Base-by-base conservation (phyloP, 345 rosid species). In the Xanthoceras sorbifolium region DNA sequence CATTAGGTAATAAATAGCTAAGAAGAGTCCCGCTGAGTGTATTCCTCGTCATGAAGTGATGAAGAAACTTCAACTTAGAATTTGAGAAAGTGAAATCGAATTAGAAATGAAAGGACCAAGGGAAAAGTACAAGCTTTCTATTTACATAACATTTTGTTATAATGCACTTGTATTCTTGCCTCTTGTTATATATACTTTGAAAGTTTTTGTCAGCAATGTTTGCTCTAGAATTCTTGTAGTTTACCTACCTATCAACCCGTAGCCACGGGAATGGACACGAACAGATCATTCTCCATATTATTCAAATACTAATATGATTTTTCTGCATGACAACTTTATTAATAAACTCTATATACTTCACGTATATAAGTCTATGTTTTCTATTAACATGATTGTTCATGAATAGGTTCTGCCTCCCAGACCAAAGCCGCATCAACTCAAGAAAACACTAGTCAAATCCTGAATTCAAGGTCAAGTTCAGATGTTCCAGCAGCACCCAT, bases 401-500 rank as follows among this genome's bases (percentile, higher is more conserved):
- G 36, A 61, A 20, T 71, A 62, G 77, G 69, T 67, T 82, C 82
- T 72, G 72, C 46, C 15, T 76, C 76, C 12, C 81, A 78, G 61
- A 76, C 84, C 14, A 36, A 79, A 42, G 80, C 80, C 55, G 62
- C 84, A 20, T 75, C 76, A 46, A 0, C 83, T 12, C 65, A 52
- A 31, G 68, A 71, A 77, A 77, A 74, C 9, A 59, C 72, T 52
- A 22, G 36, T 65, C 73, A 66, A 1, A 72, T 59, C 38, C 67
- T 75, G 44, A 50, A 64, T 79, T 74, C 78, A 61, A 87, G 81
- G 65, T 76, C 80, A 57, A 84, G 83, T 10, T 89, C 94, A 0
- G 97, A 90, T 68, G 90, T 92, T 31, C 97, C 91, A 32, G 86
- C 90, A 38, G 77, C 90, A 23, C 90, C 90, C 1, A 79, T 71